Base-by-base conservation (phyloP, 345 rosid species). In the Pelargonium nanum region DNA sequence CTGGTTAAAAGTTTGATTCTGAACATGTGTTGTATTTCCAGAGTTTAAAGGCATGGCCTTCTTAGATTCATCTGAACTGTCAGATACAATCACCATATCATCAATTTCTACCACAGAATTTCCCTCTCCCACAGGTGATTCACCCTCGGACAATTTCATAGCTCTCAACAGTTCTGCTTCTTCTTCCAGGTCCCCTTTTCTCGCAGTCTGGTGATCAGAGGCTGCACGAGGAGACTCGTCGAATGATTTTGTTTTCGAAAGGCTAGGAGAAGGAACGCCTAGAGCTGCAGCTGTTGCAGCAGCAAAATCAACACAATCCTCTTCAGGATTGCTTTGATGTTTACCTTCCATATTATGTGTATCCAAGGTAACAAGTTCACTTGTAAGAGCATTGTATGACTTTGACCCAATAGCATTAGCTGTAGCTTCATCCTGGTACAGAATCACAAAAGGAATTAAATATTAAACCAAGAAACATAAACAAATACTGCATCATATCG, bases 231-330 rank as follows among this genome's bases (percentile, higher is more conserved):
- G 88, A 74, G 95, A 54, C 52, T 59, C 63, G 28, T 83, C 87
- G 58, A 86, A 88, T 65, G 99, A 90, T 65, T 78, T 83, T n/a
- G 85, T 72, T 70, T 79, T 90, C 65, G 87, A 81, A 70, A 86
- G 97, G 70, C 73, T 72, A 3, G 99, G 97, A 61, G 96, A 88
- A 79, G 99, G 97, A 71, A 90, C 91, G 62, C 97, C 97, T 22
- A 94, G 74, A 45, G 89, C 74, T 21, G 99, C 97, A 62, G 99
- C 75, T 55, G 99, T 86, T 66, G 99, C 97, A 53, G 97, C 97
- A 72, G 81, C 97, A 85, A 90, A 94, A 83, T 94, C 97, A 72
- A 90, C 79, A 26, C 72, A 77, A 75, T 88, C 96, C 67, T 84
- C 94, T 65, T 74, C 88, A 5, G 80, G 60, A 44, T 71, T 69